Evolutionary conservation across 805 yeast genomes (phyloP).

Genomic region (Alloascoidea africana): DNA sequence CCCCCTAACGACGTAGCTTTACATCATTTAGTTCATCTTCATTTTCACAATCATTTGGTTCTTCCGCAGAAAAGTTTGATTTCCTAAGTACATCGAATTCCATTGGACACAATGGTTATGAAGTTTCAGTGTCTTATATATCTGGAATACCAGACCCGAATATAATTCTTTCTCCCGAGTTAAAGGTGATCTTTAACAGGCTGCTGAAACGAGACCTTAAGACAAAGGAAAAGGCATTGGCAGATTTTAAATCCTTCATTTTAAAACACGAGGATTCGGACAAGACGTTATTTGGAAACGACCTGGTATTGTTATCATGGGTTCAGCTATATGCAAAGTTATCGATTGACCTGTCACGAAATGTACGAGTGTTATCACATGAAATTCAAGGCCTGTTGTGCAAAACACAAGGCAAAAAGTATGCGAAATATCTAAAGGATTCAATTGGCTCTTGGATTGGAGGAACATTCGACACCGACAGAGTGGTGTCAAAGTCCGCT

Average conservation of each 20-base stretch:
- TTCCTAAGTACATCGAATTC: too few species aligned
- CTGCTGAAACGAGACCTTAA: constrained; percentile 64
- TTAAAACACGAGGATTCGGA: constrained; percentile 12
- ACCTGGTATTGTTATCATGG: constrained; percentile 34
- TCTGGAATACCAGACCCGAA: constrained; percentile 67
- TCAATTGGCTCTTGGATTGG: constrained; percentile 60
- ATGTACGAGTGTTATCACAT: constrained; percentile 48
- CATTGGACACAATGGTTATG: constrained; percentile 10
- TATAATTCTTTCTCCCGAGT: constrained; percentile 26
- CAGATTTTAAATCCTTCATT: constrained; percentile 29
- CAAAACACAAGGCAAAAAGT: constrained; percentile 32
- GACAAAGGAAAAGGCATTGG: constrained; percentile 73
- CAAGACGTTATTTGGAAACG: constrained; percentile 34
- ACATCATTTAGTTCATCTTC: too few species aligned
- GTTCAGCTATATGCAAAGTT: constrained; percentile 72
- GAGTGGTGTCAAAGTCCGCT: constrained; percentile 38
- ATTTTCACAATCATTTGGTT: too few species aligned
- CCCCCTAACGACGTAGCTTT: too few species aligned
- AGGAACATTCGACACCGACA: constrained; percentile 60
- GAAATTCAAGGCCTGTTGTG: constrained; percentile 46
- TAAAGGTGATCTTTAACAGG: constrained; percentile 58
- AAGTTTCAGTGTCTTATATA: constrained; percentile 58
- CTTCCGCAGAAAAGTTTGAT: too few species aligned
- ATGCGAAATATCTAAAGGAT: constrained; percentile 52
- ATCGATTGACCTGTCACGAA: constrained; percentile 53